Percentiles rank a stretch among this genome's conserved stretches.
Conservation (phyloP, 2,329 filamentous ascomycete genomes). For the Malbranchea cinnamomea region DNA sequence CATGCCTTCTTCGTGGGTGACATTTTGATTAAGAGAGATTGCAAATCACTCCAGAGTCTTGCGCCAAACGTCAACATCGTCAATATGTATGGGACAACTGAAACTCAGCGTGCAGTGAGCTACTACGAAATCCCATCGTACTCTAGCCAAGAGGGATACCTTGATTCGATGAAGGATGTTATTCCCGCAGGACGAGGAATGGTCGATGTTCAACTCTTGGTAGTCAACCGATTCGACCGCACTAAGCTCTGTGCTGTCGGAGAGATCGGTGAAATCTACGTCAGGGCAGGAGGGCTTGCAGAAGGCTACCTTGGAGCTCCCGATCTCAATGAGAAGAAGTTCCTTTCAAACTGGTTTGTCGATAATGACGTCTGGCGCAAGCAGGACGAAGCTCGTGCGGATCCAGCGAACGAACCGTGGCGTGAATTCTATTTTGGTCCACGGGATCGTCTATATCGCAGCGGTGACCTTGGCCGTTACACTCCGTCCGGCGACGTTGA, state of each 20-base stretch:
- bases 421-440: slow-evolving; percentile 63
- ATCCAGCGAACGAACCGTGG: slow-evolving; percentile 53
- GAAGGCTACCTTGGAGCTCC: slow-evolving; percentile 58
- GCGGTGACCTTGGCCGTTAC: slow-evolving; percentile 72
- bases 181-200: slow-evolving; percentile 79
- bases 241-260: slow-evolving; percentile 62
- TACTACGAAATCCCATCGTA: slow-evolving; percentile 64
- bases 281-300: slow-evolving; percentile 69
- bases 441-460: slow-evolving; percentile 72
- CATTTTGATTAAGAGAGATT: slow-evolving; percentile 72
- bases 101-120: slow-evolving; percentile 66
- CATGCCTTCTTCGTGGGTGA: slow-evolving; percentile 87
- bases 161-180: slow-evolving; percentile 55
- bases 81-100: slow-evolving; percentile 82
- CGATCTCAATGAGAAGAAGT: slow-evolving; percentile 58
- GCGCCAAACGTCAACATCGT: slow-evolving; percentile 61
- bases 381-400: slow-evolving; percentile 39
- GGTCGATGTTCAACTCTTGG: slow-evolving; percentile 73
- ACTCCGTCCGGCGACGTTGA: slow-evolving; percentile 56
- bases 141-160: slow-evolving; percentile 45
- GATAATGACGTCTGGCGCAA: slow-evolving; percentile 55
- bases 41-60: slow-evolving; percentile 57
- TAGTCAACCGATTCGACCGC: slow-evolving; percentile 56
- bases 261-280: slow-evolving; percentile 70
- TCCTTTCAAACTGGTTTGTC: slow-evolving; percentile 75